Evolutionary conservation across 208 protist genomes (phyloP), one percentile per base, ranked within the genome.

Genomic region (Phytomonas francai): DNA sequence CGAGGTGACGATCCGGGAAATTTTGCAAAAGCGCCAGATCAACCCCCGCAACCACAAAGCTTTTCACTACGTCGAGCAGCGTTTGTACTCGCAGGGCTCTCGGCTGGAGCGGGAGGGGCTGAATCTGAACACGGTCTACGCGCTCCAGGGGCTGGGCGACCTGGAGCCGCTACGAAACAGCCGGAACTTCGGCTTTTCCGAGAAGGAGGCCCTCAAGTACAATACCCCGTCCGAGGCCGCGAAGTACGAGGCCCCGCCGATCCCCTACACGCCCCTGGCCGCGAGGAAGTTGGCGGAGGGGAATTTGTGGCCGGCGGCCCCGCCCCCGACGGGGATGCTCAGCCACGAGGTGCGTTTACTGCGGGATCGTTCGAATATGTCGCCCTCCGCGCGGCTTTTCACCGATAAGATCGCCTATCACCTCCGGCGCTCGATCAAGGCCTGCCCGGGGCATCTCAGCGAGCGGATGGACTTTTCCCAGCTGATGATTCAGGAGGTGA

Each of bases 381-480:
- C 88, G 5, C 87, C 88, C 8, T 90, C 84, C 6, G 88, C 88
- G 36, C 84, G 81, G 31, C 59, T 64, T 62, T 97, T 93, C 71
- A 80, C 81, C 0, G 87, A 92, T 28, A 86, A 93, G 63, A 81
- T 97, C 16, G 87, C 80, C 29, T 97, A 93, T 62, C 88, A 93
- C 65, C 70, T 97, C n/a, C 81, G 91, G 31, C 87, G 87, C 64
- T 88, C 80, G 0, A 72, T 97, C 16, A 87, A 85, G 65, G 88
- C 88, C 3, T 93, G 88, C 62, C 91, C 91, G 4, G 76, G 74
- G 11, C 88, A 94, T 77, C 85, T 97, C 62, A 83, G 76, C 30
- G 88, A 97, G 74, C 84, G 80, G 65, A 92, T 97, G 16, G 89
- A 97, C 79, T 97, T 97, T 83, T 83, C 87, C 28, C 87, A 97